These are phyloP conservation scores for Geosmithia putterillii DNA, from an alignment of 2,329 filamentous ascomycete species.

Conservation along the genomic window DNA sequence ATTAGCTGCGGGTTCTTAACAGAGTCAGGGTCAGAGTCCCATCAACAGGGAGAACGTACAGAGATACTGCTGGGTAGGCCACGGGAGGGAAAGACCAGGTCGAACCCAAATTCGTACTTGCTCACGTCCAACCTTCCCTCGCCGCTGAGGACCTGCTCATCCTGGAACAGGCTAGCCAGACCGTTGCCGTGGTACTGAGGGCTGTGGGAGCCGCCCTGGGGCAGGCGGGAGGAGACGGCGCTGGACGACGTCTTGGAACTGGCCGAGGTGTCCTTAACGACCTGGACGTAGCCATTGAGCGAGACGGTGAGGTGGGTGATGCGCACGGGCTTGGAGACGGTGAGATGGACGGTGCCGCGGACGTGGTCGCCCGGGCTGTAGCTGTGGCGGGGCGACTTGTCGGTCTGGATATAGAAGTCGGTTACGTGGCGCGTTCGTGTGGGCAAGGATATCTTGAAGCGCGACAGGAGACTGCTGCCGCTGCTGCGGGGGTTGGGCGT, in stretches of 20 bases:
- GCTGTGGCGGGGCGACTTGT: slow-evolving; percentile 60
- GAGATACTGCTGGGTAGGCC: slow-evolving; percentile 85
- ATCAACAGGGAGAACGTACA: slow-evolving; percentile 39
- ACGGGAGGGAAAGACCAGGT: slow-evolving; percentile 56
- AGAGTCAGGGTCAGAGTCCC: background rate
- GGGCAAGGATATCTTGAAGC: slow-evolving; percentile 34
- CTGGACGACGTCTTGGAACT: slow-evolving; percentile 34
- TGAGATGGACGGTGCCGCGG: slow-evolving; percentile 59
- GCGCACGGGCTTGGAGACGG: slow-evolving; percentile 59
- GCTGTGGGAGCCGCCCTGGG: slow-evolving; percentile 22
- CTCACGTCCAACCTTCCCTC: slow-evolving; percentile 64
- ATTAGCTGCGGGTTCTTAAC: background rate
- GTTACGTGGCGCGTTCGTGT: slow-evolving; percentile 51
- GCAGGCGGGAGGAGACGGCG: slow-evolving; percentile 21
- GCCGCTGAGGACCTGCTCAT: slow-evolving; percentile 68
- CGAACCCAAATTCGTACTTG: slow-evolving; percentile 69
- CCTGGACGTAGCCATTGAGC: slow-evolving; percentile 67
- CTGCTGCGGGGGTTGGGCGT: slow-evolving; percentile 9
- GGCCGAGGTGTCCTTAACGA: slow-evolving; percentile 57
- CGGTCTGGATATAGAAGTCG: slow-evolving; percentile 67
- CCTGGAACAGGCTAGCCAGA: slow-evolving; percentile 70
- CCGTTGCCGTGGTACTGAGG: slow-evolving; percentile 61
- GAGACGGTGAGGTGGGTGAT: slow-evolving; percentile 72
- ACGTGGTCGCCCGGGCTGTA: slow-evolving; percentile 67
- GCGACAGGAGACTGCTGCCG: slow-evolving; percentile 33